phyloP scores from a whole-genome alignment of 2,329 filamentous ascomycete species.

The Fusarium subglutinans region DNA sequence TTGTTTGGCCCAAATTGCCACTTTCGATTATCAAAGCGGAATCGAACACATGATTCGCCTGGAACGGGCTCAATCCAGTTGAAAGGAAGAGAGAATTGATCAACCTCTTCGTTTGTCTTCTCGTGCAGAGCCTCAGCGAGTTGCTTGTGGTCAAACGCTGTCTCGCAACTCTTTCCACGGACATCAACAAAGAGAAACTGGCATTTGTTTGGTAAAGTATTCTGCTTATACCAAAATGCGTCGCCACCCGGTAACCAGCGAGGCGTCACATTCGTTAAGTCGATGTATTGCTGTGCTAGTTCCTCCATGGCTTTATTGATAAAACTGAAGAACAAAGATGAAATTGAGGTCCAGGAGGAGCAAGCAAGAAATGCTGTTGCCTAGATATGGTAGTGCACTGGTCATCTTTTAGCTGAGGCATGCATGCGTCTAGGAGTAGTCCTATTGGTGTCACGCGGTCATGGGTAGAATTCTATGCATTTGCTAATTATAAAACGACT shows the following conservation, averaged over 20 bases:
- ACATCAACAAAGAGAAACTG: slow-evolving; percentile 38
- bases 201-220: slow-evolving; percentile 6
- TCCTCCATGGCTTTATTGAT: background rate
- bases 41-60: slow-evolving; percentile 24
- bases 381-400: background rate
- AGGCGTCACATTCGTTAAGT: slow-evolving; percentile 28
- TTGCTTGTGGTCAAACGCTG: slow-evolving; percentile 38
- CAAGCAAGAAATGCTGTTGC: background rate
- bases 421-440: background rate
- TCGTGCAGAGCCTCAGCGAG: slow-evolving; percentile 29
- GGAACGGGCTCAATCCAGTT: slow-evolving; percentile 34
- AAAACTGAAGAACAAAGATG: fast-evolving
- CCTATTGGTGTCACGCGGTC: background rate
- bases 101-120: slow-evolving; percentile 6
- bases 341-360: no score
- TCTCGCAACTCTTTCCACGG: slow-evolving; percentile 1
- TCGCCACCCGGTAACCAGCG: slow-evolving; percentile 35
- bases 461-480: background rate
- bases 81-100: slow-evolving; percentile 32
- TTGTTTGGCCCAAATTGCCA: slow-evolving; percentile 33
- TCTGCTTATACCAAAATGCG: slow-evolving; percentile 42
- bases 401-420: slow-evolving; percentile 17
- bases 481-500: background rate
- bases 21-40: slow-evolving; percentile 25
- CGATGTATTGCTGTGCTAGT: slow-evolving; percentile 3